Conservation (phyloP, 495 filamentous ascomycete genomes). For the Tirmania nivea region DNA sequence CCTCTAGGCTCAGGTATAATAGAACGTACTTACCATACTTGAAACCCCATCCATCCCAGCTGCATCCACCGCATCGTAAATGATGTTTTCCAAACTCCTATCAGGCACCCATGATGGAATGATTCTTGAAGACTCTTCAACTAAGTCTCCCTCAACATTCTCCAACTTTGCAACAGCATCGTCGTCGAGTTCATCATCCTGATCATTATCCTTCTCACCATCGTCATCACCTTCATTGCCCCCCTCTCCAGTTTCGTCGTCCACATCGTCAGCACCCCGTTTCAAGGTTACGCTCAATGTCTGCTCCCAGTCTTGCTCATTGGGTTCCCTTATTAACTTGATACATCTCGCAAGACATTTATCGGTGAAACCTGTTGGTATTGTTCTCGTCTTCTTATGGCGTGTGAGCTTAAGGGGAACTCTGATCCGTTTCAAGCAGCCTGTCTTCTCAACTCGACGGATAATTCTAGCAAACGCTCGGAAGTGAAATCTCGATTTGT, state of each 20-base stretch:
- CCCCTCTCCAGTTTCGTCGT: conserved; percentile 21
- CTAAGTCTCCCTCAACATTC: conserved; percentile 17
- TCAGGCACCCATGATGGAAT: conserved; percentile 36
- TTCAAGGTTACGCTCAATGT: conserved; percentile 27
- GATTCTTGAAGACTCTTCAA: conserved; percentile 8
- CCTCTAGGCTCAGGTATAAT: neutral
- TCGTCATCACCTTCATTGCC: conserved; percentile 16
- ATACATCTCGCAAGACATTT: conserved; percentile 31
- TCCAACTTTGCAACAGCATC: conserved; percentile 14
- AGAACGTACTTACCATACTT: conserved; percentile 25
- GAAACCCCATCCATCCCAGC: conserved; percentile 31
- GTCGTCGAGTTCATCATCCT: conserved; percentile 23
- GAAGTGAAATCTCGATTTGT: conserved; percentile 38
- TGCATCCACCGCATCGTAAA: conserved; percentile 31
- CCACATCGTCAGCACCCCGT: conserved; percentile 19
- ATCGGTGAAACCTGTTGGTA: conserved; percentile 10
- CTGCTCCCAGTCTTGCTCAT: conserved; percentile 37
- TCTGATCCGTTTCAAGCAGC: conserved; percentile 44
- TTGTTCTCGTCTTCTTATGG: conserved; percentile 13
- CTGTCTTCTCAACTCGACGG: conserved; percentile 45
- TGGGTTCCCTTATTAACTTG: conserved; percentile 53
- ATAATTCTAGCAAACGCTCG: conserved; percentile 43
- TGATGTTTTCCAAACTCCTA: conserved; percentile 25
- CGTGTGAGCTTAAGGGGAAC: conserved; percentile 33
- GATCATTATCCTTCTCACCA: conserved; percentile 6